Evolutionary conservation across 352 stramenopile genomes (phyloP).

Genomic region (Pythium phragmiticola): DNA sequence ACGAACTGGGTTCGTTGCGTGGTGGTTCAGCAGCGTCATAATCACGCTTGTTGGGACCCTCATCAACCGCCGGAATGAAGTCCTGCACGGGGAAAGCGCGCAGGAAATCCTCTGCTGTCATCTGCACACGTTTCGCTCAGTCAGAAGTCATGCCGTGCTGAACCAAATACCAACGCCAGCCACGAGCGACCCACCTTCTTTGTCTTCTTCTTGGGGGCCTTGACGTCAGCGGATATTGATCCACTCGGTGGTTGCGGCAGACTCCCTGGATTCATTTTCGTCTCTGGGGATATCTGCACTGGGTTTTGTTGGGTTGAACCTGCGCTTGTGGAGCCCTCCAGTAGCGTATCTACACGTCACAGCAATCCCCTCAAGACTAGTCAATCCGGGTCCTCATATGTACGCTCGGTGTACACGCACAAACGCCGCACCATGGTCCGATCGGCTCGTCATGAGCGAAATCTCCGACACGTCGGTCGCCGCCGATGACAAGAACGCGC

Average conservation of each 20-base stretch:
- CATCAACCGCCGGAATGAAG: slow-evolving; percentile 46
- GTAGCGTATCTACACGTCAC: neutral
- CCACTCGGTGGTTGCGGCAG: neutral
- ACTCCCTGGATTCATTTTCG: neutral
- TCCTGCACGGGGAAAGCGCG: slow-evolving; percentile 68
- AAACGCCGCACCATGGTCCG: slow-evolving; percentile 2
- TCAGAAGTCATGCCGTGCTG: neutral
- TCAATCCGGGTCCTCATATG: neutral
- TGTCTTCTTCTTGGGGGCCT: slow-evolving; percentile 29
- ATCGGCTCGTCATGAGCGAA: slow-evolving; percentile 34
- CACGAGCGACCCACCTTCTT: slow-evolving; percentile 10
- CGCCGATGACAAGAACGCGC: slow-evolving; percentile 32
- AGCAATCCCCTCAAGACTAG: neutral
- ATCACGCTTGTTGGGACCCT: neutral
- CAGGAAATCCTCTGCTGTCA: slow-evolving; percentile 59
- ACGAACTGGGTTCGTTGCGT: neutral
- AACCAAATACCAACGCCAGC: neutral
- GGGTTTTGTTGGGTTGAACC: neutral
- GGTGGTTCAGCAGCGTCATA: neutral
- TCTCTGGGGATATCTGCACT: neutral
- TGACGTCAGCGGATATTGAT: neutral
- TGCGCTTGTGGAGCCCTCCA: neutral
- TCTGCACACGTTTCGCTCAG: slow-evolving; percentile 23
- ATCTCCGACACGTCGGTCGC: slow-evolving; percentile 40
- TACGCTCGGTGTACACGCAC: neutral